phyloP scores from a whole-genome alignment of 1,284 basidiomycete species.

The Polyporus tsugae region DNA sequence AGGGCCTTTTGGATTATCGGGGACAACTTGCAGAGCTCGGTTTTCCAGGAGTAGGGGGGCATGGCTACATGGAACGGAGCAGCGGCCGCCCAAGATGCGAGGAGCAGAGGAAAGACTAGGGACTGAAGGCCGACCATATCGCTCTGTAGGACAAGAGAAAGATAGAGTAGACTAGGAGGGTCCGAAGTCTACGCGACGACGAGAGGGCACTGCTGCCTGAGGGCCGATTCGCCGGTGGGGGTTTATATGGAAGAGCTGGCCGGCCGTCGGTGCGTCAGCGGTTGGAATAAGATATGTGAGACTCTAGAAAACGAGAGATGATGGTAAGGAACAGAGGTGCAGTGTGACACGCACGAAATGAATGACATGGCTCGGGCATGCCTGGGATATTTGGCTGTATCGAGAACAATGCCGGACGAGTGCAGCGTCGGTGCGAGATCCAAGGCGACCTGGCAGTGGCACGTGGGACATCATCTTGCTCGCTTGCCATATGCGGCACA shows the following conservation, averaged over 20 bases:
- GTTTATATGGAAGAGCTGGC: conserved; percentile 37
- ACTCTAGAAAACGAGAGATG: conserved; percentile 34
- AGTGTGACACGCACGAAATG: conserved; percentile 13
- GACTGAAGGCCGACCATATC: conserved; percentile 49
- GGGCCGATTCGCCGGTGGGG: conserved; percentile 22
- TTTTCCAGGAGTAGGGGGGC: conserved; percentile 38
- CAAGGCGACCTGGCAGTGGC: conserved; percentile 26
- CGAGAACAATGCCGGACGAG: conserved; percentile 39
- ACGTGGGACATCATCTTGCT: conserved; percentile 37
- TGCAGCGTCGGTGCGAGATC: conserved; percentile 24
- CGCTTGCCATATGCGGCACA: conserved; percentile 37
- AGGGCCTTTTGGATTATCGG: conserved; percentile 49
- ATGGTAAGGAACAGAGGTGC: conserved; percentile 40
- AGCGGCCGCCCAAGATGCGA: conserved; percentile 42
- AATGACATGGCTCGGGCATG: conserved; percentile 12
- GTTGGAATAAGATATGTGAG: conserved; percentile 29
- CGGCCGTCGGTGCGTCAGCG: conserved; percentile 19
- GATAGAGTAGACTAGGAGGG: conserved; percentile 23
- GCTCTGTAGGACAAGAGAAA: conserved; percentile 29
- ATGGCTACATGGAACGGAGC: conserved; percentile 41
- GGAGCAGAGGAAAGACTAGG: conserved; percentile 46
- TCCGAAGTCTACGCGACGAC: conserved; percentile 30
- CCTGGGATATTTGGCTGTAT: conserved; percentile 30
- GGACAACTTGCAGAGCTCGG: conserved; percentile 54
- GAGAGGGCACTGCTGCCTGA: conserved; percentile 34